Evolutionary conservation across 768 basidiomycete species (phyloP).

Genomic region (Kwoniella dendrophila): DNA sequence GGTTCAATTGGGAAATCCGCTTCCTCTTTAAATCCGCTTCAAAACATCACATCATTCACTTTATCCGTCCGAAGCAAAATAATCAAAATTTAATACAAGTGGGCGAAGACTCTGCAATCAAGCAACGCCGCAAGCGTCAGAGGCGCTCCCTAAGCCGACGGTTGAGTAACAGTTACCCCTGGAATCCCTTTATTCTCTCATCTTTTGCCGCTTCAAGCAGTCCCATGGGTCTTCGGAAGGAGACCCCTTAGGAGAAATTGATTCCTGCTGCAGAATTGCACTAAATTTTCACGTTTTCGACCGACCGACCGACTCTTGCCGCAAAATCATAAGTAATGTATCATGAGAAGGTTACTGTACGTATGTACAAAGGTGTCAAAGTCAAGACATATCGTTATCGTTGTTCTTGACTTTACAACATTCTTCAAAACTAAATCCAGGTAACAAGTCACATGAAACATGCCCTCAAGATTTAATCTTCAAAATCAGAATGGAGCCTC

Average conservation of each 20-base stretch:
- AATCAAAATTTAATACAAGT: no score
- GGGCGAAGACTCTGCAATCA: no score
- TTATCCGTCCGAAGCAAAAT: neutral
- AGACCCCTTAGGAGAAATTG: neutral
- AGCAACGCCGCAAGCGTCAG: no score
- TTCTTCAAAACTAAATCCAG: neutral
- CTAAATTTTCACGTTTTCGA: no score
- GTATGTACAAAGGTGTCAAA: no score
- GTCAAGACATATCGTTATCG: neutral
- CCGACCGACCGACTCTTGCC: neutral
- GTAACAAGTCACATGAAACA: neutral
- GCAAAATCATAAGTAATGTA: neutral
- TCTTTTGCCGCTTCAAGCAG: neutral
- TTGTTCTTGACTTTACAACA: neutral
- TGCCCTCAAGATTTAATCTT: constrained; percentile 7
- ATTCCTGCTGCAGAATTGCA: neutral
- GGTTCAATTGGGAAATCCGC: no score
- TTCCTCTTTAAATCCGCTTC: no score
- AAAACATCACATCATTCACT: neutral
- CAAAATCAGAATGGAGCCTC: neutral
- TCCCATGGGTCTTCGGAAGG: neutral
- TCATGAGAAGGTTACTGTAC: neutral
- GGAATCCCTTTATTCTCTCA: no score
- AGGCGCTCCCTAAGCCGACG: constrained; percentile 2
- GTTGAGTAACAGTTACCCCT: no score